A percentile compares a stretch with the other conserved stretches of the same genome.
These are phyloP conservation scores for Blastobotrys americana DNA, from an alignment of 805 yeast species.

Conservation along the genomic window DNA sequence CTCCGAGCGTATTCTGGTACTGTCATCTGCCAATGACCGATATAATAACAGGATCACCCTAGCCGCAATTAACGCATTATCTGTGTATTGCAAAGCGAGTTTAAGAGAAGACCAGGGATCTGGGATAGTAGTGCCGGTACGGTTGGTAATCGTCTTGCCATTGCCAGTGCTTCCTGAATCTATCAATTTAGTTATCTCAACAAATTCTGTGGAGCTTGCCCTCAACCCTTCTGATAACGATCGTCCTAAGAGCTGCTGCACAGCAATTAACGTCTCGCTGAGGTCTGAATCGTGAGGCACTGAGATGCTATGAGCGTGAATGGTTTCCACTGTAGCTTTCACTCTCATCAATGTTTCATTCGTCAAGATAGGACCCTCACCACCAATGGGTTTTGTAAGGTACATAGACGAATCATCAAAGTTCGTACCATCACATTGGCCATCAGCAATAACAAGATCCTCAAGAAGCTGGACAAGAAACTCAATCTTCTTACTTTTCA, in stretches of 20 bases:
- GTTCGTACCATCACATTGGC: background rate
- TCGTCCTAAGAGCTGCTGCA: background rate
- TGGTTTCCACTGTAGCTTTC: slow-evolving; percentile 5
- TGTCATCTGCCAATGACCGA: background rate
- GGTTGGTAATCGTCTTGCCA: no score
- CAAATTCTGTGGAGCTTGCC: background rate
- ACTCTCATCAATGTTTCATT: background rate
- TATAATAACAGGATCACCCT: background rate
- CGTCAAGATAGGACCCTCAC: background rate
- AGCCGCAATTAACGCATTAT: background rate
- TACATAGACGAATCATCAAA: background rate
- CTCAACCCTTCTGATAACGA: background rate
- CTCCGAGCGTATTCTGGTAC: background rate
- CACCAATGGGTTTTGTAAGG: background rate
- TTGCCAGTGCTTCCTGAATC: no score
- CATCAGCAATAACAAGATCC: background rate
- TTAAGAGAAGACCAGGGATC: background rate
- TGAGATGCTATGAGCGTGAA: background rate
- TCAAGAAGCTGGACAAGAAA: background rate
- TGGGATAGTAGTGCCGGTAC: background rate
- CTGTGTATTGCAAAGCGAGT: background rate
- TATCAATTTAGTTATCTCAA: background rate
- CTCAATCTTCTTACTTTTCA: no score
- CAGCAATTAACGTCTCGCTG: background rate
- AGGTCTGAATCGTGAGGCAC: background rate